A percentile compares a stretch with the other conserved stretches of the same genome.
Evolutionary conservation across 257 asterid species (phyloP).

Genomic region (Echites panduratus): DNA sequence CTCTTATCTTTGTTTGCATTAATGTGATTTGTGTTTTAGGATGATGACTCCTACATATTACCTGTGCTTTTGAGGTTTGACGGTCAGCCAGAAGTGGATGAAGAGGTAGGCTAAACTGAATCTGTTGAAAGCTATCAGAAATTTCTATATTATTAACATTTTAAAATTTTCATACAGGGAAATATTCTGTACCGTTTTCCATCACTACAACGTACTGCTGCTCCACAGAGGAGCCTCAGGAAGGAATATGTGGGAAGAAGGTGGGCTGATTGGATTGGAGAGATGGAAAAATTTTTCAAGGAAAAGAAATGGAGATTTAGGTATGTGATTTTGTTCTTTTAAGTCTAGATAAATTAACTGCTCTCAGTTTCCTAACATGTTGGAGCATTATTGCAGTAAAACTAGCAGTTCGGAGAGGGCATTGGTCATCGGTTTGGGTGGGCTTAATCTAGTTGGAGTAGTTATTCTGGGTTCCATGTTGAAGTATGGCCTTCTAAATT

Average conservation of each 20-base stretch:
- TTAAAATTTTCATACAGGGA: slow-evolving; percentile 53
- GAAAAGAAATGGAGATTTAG: slow-evolving; percentile 59
- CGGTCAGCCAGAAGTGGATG: slow-evolving; percentile 94
- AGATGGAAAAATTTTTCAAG: slow-evolving; percentile 52
- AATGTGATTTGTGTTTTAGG: slow-evolving; percentile 41
- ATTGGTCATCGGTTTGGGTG: slow-evolving; percentile 93
- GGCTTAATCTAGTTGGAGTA: slow-evolving; percentile 82
- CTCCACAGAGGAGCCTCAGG: slow-evolving; percentile 59
- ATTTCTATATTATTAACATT: neutral
- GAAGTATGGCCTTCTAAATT: slow-evolving; percentile 47
- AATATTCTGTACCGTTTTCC: slow-evolving; percentile 93
- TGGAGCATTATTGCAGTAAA: slow-evolving; percentile 52
- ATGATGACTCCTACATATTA: slow-evolving; percentile 80
- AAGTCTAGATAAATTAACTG: neutral
- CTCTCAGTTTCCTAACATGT: slow-evolving; percentile 19
- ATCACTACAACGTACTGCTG: slow-evolving; percentile 92
- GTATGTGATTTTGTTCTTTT: neutral
- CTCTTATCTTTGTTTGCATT: slow-evolving; percentile 11
- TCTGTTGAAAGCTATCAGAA: neutral
- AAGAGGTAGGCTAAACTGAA: slow-evolving; percentile 51
- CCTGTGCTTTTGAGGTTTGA: slow-evolving; percentile 90
- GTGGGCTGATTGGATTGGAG: slow-evolving; percentile 71
- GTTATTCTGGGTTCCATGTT: slow-evolving; percentile 83
- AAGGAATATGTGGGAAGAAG: slow-evolving; percentile 77
- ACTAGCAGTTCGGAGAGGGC: slow-evolving; percentile 78